Percentiles rank a stretch among this genome's conserved stretches.
Conservation (phyloP, 768 basidiomycete species). For the Rhizopogon sp. region DNA sequence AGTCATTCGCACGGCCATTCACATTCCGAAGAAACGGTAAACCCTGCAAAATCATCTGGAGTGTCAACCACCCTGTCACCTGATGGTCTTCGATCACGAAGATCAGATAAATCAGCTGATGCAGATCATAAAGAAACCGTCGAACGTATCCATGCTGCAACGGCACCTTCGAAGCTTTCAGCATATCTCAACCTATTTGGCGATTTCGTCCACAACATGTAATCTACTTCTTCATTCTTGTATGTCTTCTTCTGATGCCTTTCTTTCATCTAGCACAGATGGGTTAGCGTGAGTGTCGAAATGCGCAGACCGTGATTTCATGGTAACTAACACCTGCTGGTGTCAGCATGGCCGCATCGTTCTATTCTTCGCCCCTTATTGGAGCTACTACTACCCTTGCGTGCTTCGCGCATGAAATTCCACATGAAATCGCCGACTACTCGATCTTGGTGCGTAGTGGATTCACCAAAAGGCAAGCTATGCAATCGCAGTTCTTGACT, state of each 20-base stretch:
- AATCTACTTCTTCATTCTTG: slow-evolving; percentile 10
- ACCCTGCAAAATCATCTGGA: slow-evolving; percentile 41
- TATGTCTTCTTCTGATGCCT: slow-evolving; percentile 11
- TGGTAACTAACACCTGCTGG: slow-evolving; percentile 1
- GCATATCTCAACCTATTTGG: slow-evolving; percentile 92
- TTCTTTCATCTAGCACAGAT: slow-evolving; percentile 60
- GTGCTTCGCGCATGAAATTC: slow-evolving; percentile 93
- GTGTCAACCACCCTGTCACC: slow-evolving; percentile 33
- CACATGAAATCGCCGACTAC: slow-evolving; percentile 96
- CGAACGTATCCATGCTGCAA: slow-evolving; percentile 20
- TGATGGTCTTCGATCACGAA: slow-evolving; percentile 49
- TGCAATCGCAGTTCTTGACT: slow-evolving; percentile 90
- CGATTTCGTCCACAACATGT: slow-evolving; percentile 95
- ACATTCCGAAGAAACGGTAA: slow-evolving; percentile 26
- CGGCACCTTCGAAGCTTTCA: slow-evolving; percentile 75
- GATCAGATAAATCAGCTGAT: slow-evolving; percentile 18
- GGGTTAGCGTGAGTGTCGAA: slow-evolving; percentile 71
- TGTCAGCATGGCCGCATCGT: slow-evolving; percentile 87
- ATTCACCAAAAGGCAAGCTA: slow-evolving; percentile 86
- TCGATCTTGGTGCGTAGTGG: slow-evolving; percentile 89
- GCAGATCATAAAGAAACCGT: slow-evolving; percentile 20
- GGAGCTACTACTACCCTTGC: slow-evolving; percentile 94
- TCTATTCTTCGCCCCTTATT: slow-evolving; percentile 91
- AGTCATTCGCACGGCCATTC: slow-evolving; percentile 60
- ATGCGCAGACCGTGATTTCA: not conserved